Evolutionary conservation across 2,329 filamentous ascomycete species (phyloP).

Genomic region (Neoarthrinium moseri): DNA sequence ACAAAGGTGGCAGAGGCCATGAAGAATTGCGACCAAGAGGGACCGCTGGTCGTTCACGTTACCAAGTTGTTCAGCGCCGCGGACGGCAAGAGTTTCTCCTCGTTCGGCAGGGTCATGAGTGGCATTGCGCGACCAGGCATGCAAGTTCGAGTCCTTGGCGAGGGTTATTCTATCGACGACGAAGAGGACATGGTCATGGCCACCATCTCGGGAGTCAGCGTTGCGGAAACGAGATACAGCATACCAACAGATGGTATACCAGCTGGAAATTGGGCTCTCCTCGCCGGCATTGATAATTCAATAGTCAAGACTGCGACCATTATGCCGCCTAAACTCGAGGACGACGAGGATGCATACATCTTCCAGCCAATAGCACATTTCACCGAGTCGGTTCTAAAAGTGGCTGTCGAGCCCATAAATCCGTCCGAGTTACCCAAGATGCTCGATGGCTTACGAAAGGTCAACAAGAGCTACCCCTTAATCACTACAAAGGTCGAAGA

Average conservation of each 20-base stretch:
- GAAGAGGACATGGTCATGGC: conserved; percentile 95
- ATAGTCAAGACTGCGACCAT: conserved; percentile 97
- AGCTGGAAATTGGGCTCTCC: conserved; percentile 89
- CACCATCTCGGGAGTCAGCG: conserved; percentile 82
- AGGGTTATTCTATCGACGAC: conserved; percentile 94
- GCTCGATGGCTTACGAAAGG: conserved; percentile 92
- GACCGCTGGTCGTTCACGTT: conserved; percentile 85
- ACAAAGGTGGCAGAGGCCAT: conserved; percentile 79
- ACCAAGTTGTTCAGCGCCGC: conserved; percentile 90
- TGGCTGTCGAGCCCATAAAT: conserved; percentile 97
- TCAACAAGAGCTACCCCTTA: conserved; percentile 97
- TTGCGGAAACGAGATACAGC: conserved; percentile 90
- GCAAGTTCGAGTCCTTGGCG: conserved; percentile 87
- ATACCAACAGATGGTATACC: conserved; percentile 89
- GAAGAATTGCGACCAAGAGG: conserved; percentile 80
- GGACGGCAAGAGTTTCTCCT: conserved; percentile 88
- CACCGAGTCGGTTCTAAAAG: conserved; percentile 96
- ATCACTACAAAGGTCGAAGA: conserved; percentile 97
- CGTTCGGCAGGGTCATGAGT: conserved; percentile 89
- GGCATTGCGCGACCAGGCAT: conserved; percentile 81
- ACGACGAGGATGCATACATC: conserved; percentile 91
- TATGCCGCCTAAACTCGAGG: conserved; percentile 74
- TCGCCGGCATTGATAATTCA: conserved; percentile 92
- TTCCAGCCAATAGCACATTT: conserved; percentile 93
- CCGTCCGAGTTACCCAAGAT: conserved; percentile 98